Percentiles rank a stretch among this genome's conserved stretches.
phyloP scores from a whole-genome alignment of 23 red algal genomes.

The Gracilaria gracilis region DNA sequence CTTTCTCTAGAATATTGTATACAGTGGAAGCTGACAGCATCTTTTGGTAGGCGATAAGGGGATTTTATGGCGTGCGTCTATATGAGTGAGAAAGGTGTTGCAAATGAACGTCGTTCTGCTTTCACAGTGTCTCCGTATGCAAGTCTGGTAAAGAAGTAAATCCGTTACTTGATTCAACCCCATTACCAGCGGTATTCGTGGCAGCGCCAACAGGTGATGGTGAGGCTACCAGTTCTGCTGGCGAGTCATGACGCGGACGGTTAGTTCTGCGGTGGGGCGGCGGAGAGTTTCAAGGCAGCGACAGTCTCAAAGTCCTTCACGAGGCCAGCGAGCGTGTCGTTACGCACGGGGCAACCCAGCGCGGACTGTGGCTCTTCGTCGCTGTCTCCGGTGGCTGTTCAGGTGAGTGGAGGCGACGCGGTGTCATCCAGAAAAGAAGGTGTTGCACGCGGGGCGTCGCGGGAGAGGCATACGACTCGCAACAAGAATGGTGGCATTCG shows the following conservation, averaged over 20 bases:
- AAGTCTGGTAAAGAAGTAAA: conserved; percentile 30
- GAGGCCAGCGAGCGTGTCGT: conserved; percentile 46
- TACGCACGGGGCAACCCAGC: conserved; percentile 57
- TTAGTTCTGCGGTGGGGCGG: background rate
- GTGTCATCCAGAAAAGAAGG: conserved; percentile 18
- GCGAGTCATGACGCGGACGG: conserved; percentile 30
- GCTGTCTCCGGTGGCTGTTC: conserved; percentile 34
- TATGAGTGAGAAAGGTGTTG: conserved; percentile 25
- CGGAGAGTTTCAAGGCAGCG: conserved; percentile 40
- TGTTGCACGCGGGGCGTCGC: background rate
- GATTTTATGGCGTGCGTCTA: conserved; percentile 28
- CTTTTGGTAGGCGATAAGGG: conserved; percentile 53
- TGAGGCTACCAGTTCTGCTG: background rate
- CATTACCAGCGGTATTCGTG: background rate
- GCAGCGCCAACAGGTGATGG: background rate
- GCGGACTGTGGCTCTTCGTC: conserved; percentile 25
- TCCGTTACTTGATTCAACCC: background rate
- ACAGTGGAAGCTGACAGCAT: conserved; percentile 74
- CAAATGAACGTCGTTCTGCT: conserved; percentile 22
- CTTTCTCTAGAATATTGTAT: conserved; percentile 27
- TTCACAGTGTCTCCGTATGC: conserved; percentile 51
- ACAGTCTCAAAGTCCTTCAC: conserved; percentile 70
- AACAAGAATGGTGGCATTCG: conserved; percentile 70
- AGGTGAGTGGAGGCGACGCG: conserved; percentile 16
- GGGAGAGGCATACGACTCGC: conserved; percentile 27